A percentile compares a stretch with the other conserved stretches of the same genome.
These are phyloP conservation scores for Nannochloropsis granulata DNA, from an alignment of 108 stramenopile species.

Conservation along the genomic window DNA sequence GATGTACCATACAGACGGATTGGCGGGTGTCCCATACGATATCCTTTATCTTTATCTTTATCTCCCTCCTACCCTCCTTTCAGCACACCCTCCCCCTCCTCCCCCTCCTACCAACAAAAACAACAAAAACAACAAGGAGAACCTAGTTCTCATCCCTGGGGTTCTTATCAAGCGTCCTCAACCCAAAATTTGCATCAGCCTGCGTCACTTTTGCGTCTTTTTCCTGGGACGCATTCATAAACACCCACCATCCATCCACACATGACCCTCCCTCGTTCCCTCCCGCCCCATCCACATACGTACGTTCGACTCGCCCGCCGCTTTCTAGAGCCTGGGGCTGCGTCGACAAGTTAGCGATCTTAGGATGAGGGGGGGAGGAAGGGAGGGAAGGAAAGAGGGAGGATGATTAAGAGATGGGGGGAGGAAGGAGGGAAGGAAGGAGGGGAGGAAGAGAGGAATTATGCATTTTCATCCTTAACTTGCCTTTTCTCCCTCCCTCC, in stretches of 20 bases:
- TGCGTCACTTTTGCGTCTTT: background rate
- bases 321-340: background rate
- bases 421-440: too few relatives aligned
- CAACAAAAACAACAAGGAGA: too few relatives aligned
- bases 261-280: background rate
- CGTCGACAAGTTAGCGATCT: background rate
- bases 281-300: background rate
- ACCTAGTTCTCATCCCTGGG: background rate
- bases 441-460: background rate
- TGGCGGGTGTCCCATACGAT: too few relatives aligned
- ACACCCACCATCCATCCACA: background rate
- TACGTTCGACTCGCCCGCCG: background rate
- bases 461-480: background rate
- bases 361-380: background rate
- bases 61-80: too few relatives aligned
- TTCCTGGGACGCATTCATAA: background rate
- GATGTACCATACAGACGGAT: too few relatives aligned
- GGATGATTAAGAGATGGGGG: too few relatives aligned
- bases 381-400: too few relatives aligned
- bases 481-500: too few relatives aligned
- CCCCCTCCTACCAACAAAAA: too few relatives aligned
- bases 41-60: too few relatives aligned
- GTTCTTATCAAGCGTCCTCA: background rate
- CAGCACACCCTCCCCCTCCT: too few relatives aligned
- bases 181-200: background rate